These are phyloP conservation scores for Clonostachys chloroleuca DNA, from an alignment of 2,329 filamentous ascomycete species.

Conservation along the genomic window DNA sequence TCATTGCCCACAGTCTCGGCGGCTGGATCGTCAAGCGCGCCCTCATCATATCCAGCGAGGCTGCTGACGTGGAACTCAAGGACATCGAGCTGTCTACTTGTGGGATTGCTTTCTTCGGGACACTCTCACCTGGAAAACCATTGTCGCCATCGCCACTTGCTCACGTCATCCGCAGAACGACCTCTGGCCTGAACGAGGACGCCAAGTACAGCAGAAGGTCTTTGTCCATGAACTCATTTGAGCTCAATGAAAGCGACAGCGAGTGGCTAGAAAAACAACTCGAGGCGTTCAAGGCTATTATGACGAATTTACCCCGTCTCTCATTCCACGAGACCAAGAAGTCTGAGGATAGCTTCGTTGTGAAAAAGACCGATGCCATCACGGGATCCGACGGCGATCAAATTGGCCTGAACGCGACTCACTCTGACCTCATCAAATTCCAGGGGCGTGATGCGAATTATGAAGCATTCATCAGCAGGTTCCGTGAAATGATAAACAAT, in stretches of 20 bases:
- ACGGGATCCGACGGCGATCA: constrained; percentile 14
- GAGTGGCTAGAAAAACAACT: constrained; percentile 17
- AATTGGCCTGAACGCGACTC: constrained; percentile 11
- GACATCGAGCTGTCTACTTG: constrained; percentile 16
- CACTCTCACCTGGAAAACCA: constrained; percentile 11
- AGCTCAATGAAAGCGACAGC: constrained; percentile 7
- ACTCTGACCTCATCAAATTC: constrained; percentile 14
- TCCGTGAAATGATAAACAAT: constrained; percentile 11
- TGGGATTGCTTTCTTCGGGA: constrained; percentile 18
- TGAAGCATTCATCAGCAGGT: constrained; percentile 11
- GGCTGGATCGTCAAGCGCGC: constrained; percentile 20
- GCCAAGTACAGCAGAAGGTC: neutral
- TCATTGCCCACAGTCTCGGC: constrained; percentile 17
- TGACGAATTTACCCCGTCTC: constrained; percentile 10
- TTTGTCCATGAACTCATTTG: neutral
- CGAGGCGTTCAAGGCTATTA: constrained; percentile 16
- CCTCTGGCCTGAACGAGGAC: constrained; percentile 6
- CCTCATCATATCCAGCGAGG: constrained; percentile 17
- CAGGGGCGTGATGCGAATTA: constrained; percentile 17
- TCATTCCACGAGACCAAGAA: constrained; percentile 18
- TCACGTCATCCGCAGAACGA: constrained; percentile 13
- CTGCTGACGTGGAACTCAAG: constrained; percentile 9
- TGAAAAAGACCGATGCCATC: constrained; percentile 14
- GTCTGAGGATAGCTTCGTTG: constrained; percentile 12
- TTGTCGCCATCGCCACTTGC: constrained; percentile 15